Percentiles rank a stretch among this genome's conserved stretches.
Conservation (phyloP, 164 flowering plant genomes). For the Umbilicus rupestris region DNA sequence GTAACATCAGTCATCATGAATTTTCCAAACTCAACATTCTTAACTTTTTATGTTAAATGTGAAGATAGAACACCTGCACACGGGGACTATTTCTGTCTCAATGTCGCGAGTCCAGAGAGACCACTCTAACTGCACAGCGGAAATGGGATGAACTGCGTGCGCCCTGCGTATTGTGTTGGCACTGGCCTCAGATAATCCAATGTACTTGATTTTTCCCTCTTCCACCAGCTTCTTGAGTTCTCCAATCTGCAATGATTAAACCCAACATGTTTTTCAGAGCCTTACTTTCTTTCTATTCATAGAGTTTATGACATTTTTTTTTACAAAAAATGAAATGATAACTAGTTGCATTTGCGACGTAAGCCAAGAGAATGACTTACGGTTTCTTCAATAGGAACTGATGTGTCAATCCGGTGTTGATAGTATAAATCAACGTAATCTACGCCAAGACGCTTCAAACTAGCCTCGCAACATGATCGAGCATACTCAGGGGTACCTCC, state of each 20-base stretch:
- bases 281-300: no score
- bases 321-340: no score
- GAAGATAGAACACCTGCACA: slow-evolving; percentile 39
- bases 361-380: slow-evolving; percentile 13
- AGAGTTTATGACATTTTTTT: no score
- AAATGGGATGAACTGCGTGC: slow-evolving; percentile 50
- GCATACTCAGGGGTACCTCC: slow-evolving; percentile 22
- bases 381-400: slow-evolving; percentile 24
- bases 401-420: slow-evolving; percentile 19
- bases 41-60: not conserved
- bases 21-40: no score
- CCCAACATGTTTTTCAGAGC: not conserved
- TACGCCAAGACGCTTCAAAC: slow-evolving; percentile 21
- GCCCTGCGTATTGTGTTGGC: slow-evolving; percentile 51
- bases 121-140: slow-evolving; percentile 55
- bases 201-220: slow-evolving; percentile 25
- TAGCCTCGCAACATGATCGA: slow-evolving; percentile 23
- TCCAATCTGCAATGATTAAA: slow-evolving; percentile 16
- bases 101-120: slow-evolving; percentile 56
- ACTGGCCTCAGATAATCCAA: slow-evolving; percentile 40
- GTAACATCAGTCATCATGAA: not conserved
- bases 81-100: slow-evolving; percentile 47
- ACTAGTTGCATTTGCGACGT: no score
- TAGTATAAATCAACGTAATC: slow-evolving; percentile 25
- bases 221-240: slow-evolving; percentile 27